Evolutionary conservation across 768 basidiomycete species (phyloP).

Genomic region (Amanita rubescens): DNA sequence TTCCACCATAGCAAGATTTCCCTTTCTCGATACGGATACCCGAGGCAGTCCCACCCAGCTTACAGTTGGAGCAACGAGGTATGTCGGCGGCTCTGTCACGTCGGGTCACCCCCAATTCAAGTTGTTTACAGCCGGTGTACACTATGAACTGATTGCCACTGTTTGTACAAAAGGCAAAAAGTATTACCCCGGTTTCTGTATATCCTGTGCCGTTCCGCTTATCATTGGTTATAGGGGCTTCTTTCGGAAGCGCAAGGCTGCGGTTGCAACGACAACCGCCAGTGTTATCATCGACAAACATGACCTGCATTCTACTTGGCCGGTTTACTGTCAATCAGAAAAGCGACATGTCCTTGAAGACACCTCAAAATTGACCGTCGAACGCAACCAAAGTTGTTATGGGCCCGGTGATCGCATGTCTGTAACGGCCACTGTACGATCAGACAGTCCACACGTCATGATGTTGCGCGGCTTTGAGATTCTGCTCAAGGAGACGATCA

Average conservation of each 20-base stretch:
- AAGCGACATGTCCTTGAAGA: conserved; percentile 58
- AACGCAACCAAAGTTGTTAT: conserved; percentile 71
- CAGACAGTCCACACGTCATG: conserved; percentile 58
- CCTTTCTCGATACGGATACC: conserved; percentile 89
- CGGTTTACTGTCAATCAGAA: conserved; percentile 77
- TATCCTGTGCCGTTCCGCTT: not conserved
- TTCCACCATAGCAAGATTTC: conserved; percentile 64
- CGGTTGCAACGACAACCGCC: conserved; percentile 47
- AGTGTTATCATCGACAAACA: conserved; percentile 86
- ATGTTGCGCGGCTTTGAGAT: conserved; percentile 82
- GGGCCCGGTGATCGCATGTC: conserved; percentile 80
- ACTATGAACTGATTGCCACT: conserved; percentile 86
- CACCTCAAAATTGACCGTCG: conserved; percentile 67
- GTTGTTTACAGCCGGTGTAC: conserved; percentile 58
- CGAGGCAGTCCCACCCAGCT: conserved; percentile 83
- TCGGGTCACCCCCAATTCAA: not conserved
- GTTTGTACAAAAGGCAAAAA: conserved; percentile 83
- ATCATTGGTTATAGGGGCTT: conserved; percentile 49
- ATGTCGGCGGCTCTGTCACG: conserved; percentile 13
- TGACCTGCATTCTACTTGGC: conserved; percentile 91
- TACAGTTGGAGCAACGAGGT: conserved; percentile 75
- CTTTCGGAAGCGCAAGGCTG: conserved; percentile 71
- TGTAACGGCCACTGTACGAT: conserved; percentile 65
- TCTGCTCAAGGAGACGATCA: conserved; percentile 67
- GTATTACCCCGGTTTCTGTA: conserved; percentile 27